A percentile compares a stretch with the other conserved stretches of the same genome.
These are phyloP conservation scores for Boeremia lycopersici DNA, from an alignment of 2,329 filamentous ascomycete species.

Conservation along the genomic window DNA sequence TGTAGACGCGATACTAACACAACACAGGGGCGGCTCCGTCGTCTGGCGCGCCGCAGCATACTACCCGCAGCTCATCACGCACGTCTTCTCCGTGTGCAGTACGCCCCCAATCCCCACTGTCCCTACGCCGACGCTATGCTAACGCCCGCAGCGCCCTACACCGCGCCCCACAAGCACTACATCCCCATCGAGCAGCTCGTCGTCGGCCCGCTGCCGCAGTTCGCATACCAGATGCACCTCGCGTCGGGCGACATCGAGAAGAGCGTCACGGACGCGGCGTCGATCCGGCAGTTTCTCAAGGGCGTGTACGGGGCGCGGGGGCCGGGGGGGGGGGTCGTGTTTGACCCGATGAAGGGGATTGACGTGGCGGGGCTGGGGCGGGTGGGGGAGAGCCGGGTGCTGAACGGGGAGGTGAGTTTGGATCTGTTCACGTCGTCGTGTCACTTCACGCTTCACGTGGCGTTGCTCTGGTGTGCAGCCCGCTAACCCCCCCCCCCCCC, in stretches of 20 bases:
- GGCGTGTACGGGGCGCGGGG: conserved; percentile 72
- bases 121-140: neutral
- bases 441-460: too few species aligned
- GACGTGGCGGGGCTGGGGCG: conserved; percentile 66
- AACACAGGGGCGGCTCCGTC: conserved; percentile 70
- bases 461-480: too few species aligned
- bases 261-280: conserved; percentile 59
- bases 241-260: conserved; percentile 63
- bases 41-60: conserved; percentile 77
- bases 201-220: conserved; percentile 66
- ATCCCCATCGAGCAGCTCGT: conserved; percentile 66
- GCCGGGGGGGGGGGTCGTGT: conserved; percentile 61
- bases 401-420: conserved; percentile 69
- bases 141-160: conserved; percentile 60
- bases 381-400: conserved; percentile 62
- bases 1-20: neutral
- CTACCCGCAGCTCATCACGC: conserved; percentile 70
- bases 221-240: conserved; percentile 85
- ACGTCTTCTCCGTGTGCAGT: conserved; percentile 78
- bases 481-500: too few species aligned
- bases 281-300: conserved; percentile 72
- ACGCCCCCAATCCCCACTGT: neutral
- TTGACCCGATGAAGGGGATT: conserved; percentile 67
- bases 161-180: conserved; percentile 59
- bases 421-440: too few species aligned